Evolutionary conservation across 768 basidiomycete genomes (phyloP), one percentile per base, ranked within the genome.

Genomic region (Chalciporus chontae): DNA sequence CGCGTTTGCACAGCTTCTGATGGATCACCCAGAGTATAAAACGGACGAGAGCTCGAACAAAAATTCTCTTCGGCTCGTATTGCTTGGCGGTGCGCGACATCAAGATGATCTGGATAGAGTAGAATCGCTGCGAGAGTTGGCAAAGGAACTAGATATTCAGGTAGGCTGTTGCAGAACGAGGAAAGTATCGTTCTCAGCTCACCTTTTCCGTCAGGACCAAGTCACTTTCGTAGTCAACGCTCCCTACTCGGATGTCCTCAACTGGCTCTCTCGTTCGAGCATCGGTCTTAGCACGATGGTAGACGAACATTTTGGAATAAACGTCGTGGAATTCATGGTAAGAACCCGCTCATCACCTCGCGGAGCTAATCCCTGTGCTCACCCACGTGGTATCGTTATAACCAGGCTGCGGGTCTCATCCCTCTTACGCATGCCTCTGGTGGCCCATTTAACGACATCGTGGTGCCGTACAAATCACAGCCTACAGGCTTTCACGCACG

Each of bases 251-350:
- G 77, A 76, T 23, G 77, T 97, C 52, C 76, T 93, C 4, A 61
- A 67, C 5, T 84, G 86, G 77, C 74, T 99, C 2, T 81, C 85
- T 7, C 71, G 71, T 40, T 83, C 93, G 2, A 88, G 85, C 53
- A 77, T 97, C 14, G 94, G 95, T 0, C 64, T 98, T 21, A 94
- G 90, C 62, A 96, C 95, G 13, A 99, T 99, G 95, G 79, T 93
- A 0, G 94, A 98, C 62, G 95, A 99, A 67, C 95, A 99, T 65
- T 99, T 98, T 54, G 95, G 96, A 3, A 98, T 99, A 66, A 96
- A 94, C 58, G 78, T 99, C 32, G 95, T 99, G 8, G 95, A 99
- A 66, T 95, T 90, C 59, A 95, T 98, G 94, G 94, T 90, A 43
- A 55, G 79, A 66, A 18, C 42, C n/a, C 18, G 7, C 55, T 26